Percentiles rank a stretch among this genome's conserved stretches.
Evolutionary conservation across 2,329 filamentous ascomycete species (phyloP).

Genomic region (Colletotrichum plurivorum): DNA sequence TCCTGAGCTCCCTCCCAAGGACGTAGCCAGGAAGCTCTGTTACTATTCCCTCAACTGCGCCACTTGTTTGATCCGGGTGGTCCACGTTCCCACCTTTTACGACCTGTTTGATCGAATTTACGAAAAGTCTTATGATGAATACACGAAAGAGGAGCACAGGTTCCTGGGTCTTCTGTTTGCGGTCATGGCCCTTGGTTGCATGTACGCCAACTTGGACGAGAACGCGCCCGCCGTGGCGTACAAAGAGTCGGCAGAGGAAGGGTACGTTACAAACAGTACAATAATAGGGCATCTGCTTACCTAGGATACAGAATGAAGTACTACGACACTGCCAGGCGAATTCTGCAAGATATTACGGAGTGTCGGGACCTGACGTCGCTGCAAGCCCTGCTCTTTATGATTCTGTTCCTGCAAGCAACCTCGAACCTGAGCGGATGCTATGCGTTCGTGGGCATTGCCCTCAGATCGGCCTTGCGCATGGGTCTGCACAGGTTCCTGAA

Average conservation of each 20-base stretch:
- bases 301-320: slow-evolving; percentile 74
- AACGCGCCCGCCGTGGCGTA: slow-evolving; percentile 63
- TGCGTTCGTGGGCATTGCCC: slow-evolving; percentile 82
- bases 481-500: slow-evolving; percentile 82
- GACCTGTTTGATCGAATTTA: slow-evolving; percentile 84
- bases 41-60: slow-evolving; percentile 70
- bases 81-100: slow-evolving; percentile 88
- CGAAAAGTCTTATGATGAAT: slow-evolving; percentile 73
- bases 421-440: slow-evolving; percentile 86
- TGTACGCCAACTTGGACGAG: slow-evolving; percentile 75
- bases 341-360: slow-evolving; percentile 76
- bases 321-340: slow-evolving; percentile 75
- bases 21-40: slow-evolving; percentile 67
- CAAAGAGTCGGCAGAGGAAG: slow-evolving; percentile 67
- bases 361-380: slow-evolving; percentile 82
- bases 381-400: slow-evolving; percentile 84
- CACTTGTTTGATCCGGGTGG: slow-evolving; percentile 74
- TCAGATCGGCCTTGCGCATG: slow-evolving; percentile 82
- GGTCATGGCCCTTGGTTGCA: slow-evolving; percentile 79
- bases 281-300: slow-evolving; percentile 41
- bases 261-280: slow-evolving; percentile 55
- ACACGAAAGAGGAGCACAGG: slow-evolving; percentile 74
- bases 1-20: slow-evolving; percentile 78
- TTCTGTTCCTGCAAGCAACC: slow-evolving; percentile 84
- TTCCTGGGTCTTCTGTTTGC: slow-evolving; percentile 81